These are phyloP conservation scores for Bacterosira constricta DNA, from an alignment of 108 stramenopile species.

Conservation along the genomic window DNA sequence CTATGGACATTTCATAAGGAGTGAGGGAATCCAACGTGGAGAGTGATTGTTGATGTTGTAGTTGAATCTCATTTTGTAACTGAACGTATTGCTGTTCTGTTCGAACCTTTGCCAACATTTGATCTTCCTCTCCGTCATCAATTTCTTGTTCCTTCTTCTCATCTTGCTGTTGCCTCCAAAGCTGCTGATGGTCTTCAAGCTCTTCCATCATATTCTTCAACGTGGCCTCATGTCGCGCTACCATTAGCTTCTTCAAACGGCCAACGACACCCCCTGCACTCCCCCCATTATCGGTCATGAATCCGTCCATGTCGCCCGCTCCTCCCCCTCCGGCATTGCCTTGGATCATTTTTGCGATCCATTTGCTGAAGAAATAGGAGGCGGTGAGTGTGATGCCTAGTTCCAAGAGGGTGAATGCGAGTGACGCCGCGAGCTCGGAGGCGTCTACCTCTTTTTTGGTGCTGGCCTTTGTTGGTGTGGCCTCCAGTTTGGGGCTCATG, in stretches of 20 bases:
- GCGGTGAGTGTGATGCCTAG: constrained; percentile 38
- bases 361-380: constrained; percentile 40
- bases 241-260: constrained; percentile 15
- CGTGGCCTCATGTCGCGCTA: constrained; percentile 30
- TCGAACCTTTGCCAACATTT: not conserved
- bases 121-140: constrained; percentile 12
- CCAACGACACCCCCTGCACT: constrained; percentile 12
- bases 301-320: not conserved
- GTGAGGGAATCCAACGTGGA: constrained; percentile 9
- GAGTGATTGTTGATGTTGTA: constrained; percentile 35
- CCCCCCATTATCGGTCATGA: constrained; percentile 7
- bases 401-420: constrained; percentile 26
- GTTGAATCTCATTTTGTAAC: constrained; percentile 10
- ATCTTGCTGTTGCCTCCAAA: constrained; percentile 11
- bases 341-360: constrained; percentile 12
- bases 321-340: not conserved
- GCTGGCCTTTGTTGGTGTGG: not conserved
- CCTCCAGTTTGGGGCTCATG: not conserved
- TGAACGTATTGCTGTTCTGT: constrained; percentile 10
- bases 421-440: constrained; percentile 14
- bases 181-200: constrained; percentile 20
- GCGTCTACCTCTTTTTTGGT: constrained; percentile 19
- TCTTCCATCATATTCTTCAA: constrained; percentile 39
- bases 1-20: constrained; percentile 81
- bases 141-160: constrained; percentile 5